These are phyloP conservation scores for Domatiomyces catenatus DNA, from an alignment of 2,329 filamentous ascomycete genomes.

Conservation along the genomic window DNA sequence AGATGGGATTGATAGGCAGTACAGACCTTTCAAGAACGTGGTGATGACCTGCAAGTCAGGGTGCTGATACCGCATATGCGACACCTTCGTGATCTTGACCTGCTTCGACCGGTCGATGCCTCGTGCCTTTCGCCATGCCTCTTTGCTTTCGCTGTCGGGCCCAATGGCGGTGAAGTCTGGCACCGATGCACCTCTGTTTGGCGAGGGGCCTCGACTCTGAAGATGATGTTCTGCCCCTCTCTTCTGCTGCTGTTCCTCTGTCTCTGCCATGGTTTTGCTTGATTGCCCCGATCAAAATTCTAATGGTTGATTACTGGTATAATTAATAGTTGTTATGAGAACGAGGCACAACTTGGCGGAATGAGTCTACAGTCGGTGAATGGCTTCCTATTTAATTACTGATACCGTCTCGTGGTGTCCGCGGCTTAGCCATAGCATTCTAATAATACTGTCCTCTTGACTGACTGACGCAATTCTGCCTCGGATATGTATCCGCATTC, in stretches of 20 bases:
- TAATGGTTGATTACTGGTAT: no score
- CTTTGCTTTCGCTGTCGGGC: conserved; percentile 7
- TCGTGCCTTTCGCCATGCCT: conserved; percentile 14
- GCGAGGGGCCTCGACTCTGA: conserved; percentile 11
- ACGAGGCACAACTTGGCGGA: no score
- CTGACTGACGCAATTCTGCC: no score
- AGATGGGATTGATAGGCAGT: no score
- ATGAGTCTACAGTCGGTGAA: no score
- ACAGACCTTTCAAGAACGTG: conserved; percentile 25
- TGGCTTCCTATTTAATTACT: no score
- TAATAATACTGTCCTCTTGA: no score
- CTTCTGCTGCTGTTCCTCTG: neutral
- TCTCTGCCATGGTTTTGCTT: neutral
- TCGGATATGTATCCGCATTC: no score
- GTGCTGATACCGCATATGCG: conserved; percentile 41
- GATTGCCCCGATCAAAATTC: neutral
- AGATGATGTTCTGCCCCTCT: neutral
- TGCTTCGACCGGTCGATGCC: conserved; percentile 30
- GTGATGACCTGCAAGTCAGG: conserved; percentile 35
- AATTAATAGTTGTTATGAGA: no score
- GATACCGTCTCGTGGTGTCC: no score
- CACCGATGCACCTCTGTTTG: conserved; percentile 15
- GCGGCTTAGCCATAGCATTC: no score
- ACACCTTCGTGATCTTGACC: conserved; percentile 33
- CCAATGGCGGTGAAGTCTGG: conserved; percentile 14